Conservation (phyloP, 2,329 filamentous ascomycete genomes). For the Exophiala lecanii-corni region DNA sequence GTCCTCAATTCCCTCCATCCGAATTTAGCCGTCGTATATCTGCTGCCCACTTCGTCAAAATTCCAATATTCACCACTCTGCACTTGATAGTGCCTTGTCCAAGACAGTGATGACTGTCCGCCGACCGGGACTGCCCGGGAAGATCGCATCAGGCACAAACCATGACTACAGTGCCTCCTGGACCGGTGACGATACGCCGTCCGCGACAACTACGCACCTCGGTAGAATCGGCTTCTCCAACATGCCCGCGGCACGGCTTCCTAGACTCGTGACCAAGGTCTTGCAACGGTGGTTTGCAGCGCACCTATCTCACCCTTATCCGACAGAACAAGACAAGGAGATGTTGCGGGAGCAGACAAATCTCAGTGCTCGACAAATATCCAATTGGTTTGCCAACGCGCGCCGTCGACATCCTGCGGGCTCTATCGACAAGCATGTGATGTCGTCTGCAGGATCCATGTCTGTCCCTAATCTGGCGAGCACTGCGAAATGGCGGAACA, state of each 20-base stretch:
- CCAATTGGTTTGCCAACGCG: conserved; percentile 5
- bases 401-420: neutral
- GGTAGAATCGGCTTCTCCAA: neutral
- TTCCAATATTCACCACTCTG: neutral
- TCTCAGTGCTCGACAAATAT: neutral
- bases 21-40: conserved; percentile 1
- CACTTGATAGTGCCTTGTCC: neutral
- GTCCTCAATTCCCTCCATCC: neutral
- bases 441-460: neutral
- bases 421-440: neutral
- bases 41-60: neutral
- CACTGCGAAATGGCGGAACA: neutral
- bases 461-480: neutral
- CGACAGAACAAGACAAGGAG: conserved; percentile 1
- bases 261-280: neutral
- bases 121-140: neutral
- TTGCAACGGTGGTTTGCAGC: neutral
- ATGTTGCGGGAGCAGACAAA: neutral
- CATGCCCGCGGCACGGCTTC: neutral
- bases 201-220: neutral
- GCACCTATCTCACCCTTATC: neutral
- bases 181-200: neutral
- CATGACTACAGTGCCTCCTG: neutral
- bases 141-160: neutral
- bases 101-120: neutral